phyloP scores from a whole-genome alignment of 140 eudicot species.

The Flaveria floridana region DNA sequence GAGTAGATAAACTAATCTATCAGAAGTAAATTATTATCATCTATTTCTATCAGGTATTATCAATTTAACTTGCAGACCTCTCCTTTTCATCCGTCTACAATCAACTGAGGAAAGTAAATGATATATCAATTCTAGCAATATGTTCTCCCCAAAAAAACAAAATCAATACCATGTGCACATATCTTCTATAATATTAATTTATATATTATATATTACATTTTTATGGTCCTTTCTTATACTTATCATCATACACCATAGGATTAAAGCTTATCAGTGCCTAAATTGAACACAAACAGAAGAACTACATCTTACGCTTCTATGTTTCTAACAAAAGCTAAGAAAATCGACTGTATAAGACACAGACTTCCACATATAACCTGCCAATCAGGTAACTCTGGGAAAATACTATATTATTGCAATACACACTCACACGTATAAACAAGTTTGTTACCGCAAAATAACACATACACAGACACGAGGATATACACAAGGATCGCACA shows the following conservation, averaged over 20 bases:
- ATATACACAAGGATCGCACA: background rate
- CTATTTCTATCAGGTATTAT: background rate
- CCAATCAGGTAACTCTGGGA: background rate
- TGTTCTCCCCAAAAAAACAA: background rate
- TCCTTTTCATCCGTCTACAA: background rate
- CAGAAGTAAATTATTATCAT: background rate
- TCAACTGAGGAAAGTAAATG: background rate
- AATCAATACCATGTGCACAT: constrained; percentile 16
- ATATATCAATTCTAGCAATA: background rate
- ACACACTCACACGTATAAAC: background rate
- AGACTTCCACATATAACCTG: background rate
- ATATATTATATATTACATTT: background rate
- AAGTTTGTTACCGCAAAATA: background rate
- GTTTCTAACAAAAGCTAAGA: background rate
- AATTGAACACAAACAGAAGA: background rate
- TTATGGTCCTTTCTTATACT: background rate
- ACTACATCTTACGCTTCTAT: background rate
- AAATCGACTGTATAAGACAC: background rate
- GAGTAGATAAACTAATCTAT: background rate
- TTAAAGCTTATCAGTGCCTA: background rate
- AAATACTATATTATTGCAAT: background rate
- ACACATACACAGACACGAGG: background rate
- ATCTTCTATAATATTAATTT: background rate
- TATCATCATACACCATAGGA: constrained; percentile 1
- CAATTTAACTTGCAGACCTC: background rate